A percentile compares a stretch with the other conserved stretches of the same genome.
Evolutionary conservation across 2,329 filamentous ascomycete species (phyloP).

Genomic region (Paecilomyces niveus): DNA sequence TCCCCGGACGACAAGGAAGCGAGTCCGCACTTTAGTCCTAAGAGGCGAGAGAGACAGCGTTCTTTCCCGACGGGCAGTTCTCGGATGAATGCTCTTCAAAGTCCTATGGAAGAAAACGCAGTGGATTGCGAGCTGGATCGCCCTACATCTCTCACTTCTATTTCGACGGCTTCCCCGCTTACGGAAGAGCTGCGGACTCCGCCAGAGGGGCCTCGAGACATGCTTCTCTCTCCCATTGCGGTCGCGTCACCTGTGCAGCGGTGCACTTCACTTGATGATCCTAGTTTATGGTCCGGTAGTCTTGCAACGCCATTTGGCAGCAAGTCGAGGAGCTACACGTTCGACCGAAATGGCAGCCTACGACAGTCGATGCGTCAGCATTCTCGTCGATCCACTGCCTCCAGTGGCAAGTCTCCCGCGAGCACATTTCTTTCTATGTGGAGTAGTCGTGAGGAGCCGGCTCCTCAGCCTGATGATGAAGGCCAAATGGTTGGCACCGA

Average conservation of each 20-base stretch:
- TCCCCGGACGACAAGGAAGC: conserved; percentile 9
- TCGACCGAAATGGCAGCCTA: conserved; percentile 27
- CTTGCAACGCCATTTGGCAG: conserved; percentile 24
- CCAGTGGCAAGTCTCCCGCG: conserved; percentile 50
- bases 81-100: conserved; percentile 15
- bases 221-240: conserved; percentile 31
- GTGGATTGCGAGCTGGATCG: conserved; percentile 24
- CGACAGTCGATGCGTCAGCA: conserved; percentile 25
- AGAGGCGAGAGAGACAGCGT: conserved; percentile 16
- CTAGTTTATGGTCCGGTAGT: conserved; percentile 32
- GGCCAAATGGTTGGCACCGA: conserved; percentile 60
- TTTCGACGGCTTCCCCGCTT: conserved; percentile 36
- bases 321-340: conserved; percentile 27
- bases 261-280: conserved; percentile 33
- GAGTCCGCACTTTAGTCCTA: conserved; percentile 15
- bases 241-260: conserved; percentile 30
- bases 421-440: conserved; percentile 53
- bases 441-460: conserved; percentile 33
- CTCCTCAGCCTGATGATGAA: conserved; percentile 55
- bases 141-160: conserved; percentile 37
- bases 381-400: conserved; percentile 44
- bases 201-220: conserved; percentile 27
- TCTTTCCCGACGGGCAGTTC: conserved; percentile 18
- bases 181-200: conserved; percentile 36
- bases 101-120: conserved; percentile 15